These are phyloP conservation scores for Straminergon stramineum DNA, from an alignment of 225 moss, liverwort and hornwort genomes.

Conservation along the genomic window DNA sequence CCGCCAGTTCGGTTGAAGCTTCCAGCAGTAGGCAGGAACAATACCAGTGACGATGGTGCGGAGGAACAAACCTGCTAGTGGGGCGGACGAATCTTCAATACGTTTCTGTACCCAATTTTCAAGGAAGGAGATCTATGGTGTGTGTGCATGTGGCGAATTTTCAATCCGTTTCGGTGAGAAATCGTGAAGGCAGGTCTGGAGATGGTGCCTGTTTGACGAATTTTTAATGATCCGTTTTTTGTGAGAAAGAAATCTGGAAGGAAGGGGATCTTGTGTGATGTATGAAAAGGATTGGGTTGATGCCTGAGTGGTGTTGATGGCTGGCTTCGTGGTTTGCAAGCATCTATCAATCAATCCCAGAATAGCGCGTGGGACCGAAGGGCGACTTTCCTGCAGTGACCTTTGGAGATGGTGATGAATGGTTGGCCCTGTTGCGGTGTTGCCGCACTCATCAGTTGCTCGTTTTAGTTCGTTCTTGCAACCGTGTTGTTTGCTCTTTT, in stretches of 20 bases:
- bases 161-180: not conserved
- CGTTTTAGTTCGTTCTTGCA: not conserved
- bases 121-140: not conserved
- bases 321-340: not conserved
- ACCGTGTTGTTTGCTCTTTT: not conserved
- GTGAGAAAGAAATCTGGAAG: not conserved
- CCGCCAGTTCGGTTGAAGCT: not conserved
- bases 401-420: not conserved
- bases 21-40: not conserved
- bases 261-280: not conserved
- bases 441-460: not conserved
- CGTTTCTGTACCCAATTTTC: not conserved
- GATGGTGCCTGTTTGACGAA: not conserved
- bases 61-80: not conserved
- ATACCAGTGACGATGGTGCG: not conserved
- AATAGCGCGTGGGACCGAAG: slow-evolving; percentile 3
- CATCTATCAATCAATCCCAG: not conserved
- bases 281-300: not conserved
- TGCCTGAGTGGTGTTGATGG: not conserved
- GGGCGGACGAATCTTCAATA: not conserved
- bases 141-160: not conserved
- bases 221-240: not conserved
- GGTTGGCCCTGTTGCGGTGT: not conserved
- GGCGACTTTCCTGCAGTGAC: not conserved
- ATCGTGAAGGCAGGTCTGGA: not conserved